Evolutionary conservation across 345 rosid genomes (phyloP), one percentile per base, ranked within the genome.

Genomic region (Camelina hispida): DNA sequence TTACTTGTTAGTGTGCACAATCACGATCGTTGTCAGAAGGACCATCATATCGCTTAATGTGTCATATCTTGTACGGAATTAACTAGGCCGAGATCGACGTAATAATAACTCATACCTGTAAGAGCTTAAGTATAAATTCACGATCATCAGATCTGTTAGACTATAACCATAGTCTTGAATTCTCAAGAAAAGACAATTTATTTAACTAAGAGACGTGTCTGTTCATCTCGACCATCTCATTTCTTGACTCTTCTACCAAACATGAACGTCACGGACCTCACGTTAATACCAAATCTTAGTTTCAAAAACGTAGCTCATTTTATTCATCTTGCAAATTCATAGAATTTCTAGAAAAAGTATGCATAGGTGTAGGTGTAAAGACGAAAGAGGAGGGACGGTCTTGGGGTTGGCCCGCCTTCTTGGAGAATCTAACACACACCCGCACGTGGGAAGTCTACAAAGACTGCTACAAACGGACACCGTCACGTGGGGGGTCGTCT

Each of bases 371-470:
- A 8, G 37, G 16, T n/a, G 48, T 30, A 20, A 52, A 53, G 58
- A 34, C 4, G 37, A 73, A 63, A 65, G 78, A 66, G 50, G 71
- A n/a, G 30, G 77, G 71, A 38, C 42, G 42, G 43, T 23, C 58
- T 10, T 64, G 17, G 71, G 12, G 51, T 66, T 66, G 78, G 60
- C 59, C 66, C 72, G 32, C 72, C n/a, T 47, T 34, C 30, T 35
- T 23, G 52, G 78, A 74, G 72, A 74, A 66, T 60, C 73, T 25
- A 66, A 52, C 15, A 20, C 15, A 40, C 43, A 43, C 18, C 68
- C 69, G 56, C 79, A 40, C 69, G 74, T 68, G 61, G 40, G 56
- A 75, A 68, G 79, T 75, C 73, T 60, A 75, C 68, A 59, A 75
- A 60, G 68, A 68, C 79, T 61, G 74, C 79, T 53, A 75, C 74